Evolutionary conservation across 2,329 filamentous ascomycete genomes (phyloP), one percentile per base, ranked within the genome.

Genomic region (Ceratocystis smalleyi): DNA sequence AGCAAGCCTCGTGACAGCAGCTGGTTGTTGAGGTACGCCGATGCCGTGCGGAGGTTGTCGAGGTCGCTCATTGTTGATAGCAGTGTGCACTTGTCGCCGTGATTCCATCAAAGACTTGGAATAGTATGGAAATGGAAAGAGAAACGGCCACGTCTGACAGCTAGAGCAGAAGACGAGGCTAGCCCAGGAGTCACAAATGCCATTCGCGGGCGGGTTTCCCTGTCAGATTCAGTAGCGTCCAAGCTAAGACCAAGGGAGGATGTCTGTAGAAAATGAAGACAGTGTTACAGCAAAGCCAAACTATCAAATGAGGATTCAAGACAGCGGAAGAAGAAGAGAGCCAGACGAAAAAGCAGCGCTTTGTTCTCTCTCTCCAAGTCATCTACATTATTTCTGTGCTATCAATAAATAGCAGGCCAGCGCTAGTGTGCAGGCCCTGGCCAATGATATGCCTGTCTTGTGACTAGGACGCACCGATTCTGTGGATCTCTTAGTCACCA

Each of bases 1-100:
- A 87, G 73, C 8, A 88, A 76, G 2, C 85, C 85, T 66, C 85
- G 77, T 3, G 84, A 85, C 12, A 87, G 77, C 54, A 88, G 78
- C 71, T 87, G 83, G 71, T 87, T 87, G 75, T 87, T 87, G 76
- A 88, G 85, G 73, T 87, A 87, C 73, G 83, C 77, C 73, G 85
- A 87, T 15, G 85, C 85, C 69, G 83, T 85, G 66, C 79, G 80
- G 55, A 87, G 76, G 70, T 85, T 86, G 51, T 84, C 81, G 62
- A 77, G 75, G 71, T 84, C 82, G 69, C 79, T 77, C 80, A 82
- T 82, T 22, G 51, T 63, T n/a, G 19, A 5, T n/a, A 12, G 30
- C 35, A n/a, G 19, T 47, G 10, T 6, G 8, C 30, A n/a, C 7
- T 6, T 22, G 2, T 62, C 6, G 27, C 57, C 32, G 22, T 60